phyloP scores from a whole-genome alignment of 495 filamentous ascomycete genomes.

The Aspergillus baeticus region DNA sequence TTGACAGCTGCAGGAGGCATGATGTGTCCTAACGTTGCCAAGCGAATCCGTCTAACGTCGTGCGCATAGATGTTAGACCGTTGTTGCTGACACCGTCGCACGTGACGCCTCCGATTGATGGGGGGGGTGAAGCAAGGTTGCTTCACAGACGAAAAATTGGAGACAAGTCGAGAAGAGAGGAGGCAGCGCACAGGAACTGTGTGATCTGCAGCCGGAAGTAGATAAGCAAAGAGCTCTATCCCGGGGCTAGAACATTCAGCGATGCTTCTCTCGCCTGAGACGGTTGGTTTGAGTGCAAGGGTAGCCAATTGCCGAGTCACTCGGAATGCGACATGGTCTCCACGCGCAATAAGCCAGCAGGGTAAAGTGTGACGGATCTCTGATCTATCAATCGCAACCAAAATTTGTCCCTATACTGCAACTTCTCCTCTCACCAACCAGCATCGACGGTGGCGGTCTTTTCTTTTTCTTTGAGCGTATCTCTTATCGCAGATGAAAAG shows the following conservation, averaged over 20 bases:
- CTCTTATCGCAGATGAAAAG: constrained; percentile 15
- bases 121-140: neutral
- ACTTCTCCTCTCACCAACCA: neutral
- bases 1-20: constrained; percentile 38
- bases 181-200: neutral
- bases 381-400: neutral
- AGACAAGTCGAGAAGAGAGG: neutral
- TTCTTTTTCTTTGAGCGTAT: constrained; percentile 9
- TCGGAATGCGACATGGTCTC: constrained; percentile 6
- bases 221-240: neutral
- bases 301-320: constrained; percentile 13
- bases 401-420: neutral
- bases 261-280: neutral
- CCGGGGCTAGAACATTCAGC: constrained; percentile 3
- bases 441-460: constrained; percentile 5
- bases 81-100: constrained; percentile 4
- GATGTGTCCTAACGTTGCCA: constrained; percentile 24
- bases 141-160: neutral
- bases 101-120: neutral
- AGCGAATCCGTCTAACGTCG: neutral
- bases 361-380: neutral
- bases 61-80: constrained; percentile 3
- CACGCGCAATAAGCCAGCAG: neutral
- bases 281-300: neutral
- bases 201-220: constrained; percentile 4